Percentiles rank a stretch among this genome's conserved stretches.
These are phyloP conservation scores for Quercus robur DNA, from an alignment of 306 rosid species.

Conservation along the genomic window DNA sequence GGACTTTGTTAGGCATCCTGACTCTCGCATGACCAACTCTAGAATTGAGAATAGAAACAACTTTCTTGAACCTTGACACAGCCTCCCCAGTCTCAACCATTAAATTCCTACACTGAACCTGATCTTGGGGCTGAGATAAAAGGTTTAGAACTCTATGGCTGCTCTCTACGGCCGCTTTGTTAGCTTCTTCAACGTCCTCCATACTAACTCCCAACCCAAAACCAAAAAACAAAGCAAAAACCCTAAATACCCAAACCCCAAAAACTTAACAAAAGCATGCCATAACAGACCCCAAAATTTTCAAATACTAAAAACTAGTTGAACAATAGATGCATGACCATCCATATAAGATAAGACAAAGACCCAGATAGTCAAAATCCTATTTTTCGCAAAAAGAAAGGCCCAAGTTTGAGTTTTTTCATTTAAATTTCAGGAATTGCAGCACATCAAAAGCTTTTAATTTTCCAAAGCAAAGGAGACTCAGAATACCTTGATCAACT, in stretches of 20 bases:
- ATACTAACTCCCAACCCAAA: constrained; percentile 31
- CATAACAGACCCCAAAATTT: constrained; percentile 21
- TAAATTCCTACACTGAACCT: constrained; percentile 53
- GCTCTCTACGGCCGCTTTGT: constrained; percentile 75
- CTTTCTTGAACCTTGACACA: constrained; percentile 82
- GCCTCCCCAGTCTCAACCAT: constrained; percentile 79
- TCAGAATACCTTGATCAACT: constrained; percentile 35
- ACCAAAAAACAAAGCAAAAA: background rate
- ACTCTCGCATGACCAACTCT: constrained; percentile 87
- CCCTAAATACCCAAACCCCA: constrained; percentile 18
- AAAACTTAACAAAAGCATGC: constrained; percentile 29
- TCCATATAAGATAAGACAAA: constrained; percentile 25
- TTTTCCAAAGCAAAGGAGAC: constrained; percentile 22
- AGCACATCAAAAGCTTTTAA: background rate
- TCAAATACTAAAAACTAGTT: constrained; percentile 10
- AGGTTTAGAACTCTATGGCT: constrained; percentile 69
- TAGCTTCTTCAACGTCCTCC: constrained; percentile 88
- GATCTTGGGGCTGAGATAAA: constrained; percentile 69
- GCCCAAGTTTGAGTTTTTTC: constrained; percentile 23
- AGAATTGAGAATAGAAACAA: constrained; percentile 69
- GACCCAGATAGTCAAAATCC: constrained; percentile 37
- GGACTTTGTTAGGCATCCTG: constrained; percentile 54
- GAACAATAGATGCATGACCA: constrained; percentile 34
- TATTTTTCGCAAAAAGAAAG: constrained; percentile 40
- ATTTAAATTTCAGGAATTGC: constrained; percentile 22